Base-by-base conservation (phyloP, 768 basidiomycete genomes). In the Trametes gibbosa region DNA sequence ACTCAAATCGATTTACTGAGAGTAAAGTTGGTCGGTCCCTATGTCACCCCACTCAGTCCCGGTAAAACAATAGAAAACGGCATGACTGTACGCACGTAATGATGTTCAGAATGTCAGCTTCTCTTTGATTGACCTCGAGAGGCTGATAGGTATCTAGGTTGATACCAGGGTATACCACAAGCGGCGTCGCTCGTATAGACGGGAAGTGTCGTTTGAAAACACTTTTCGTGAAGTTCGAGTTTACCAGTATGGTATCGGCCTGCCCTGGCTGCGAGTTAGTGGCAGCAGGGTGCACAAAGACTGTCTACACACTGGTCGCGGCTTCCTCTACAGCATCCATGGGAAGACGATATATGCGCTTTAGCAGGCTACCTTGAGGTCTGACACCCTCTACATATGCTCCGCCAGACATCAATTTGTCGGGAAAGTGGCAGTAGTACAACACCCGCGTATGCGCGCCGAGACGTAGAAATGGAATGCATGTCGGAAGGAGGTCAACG, bases 351-450 rank as follows among this genome's bases (percentile, higher is more conserved):
- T 99, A 99, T 5, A 94, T 50, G 35, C 79, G 70, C 72, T 93
- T 93, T 65, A 96, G 65, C 2, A 87, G 34, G 19, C 82, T 70
- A 0, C 74, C 72, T 2, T 74, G 75, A 66, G 70, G 79, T 39
- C 69, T 71, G 42, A 72, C 66, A 53, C 83, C 86, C 52, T 88
- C 84, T 0, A 85, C 79, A 66, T 73, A 84, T 39, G 79, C 83
- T 0, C 90, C 90, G 61, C 84, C 82, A 6, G 89, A 84, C 25
- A 98, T 81, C 0, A 98, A 78, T 72, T 96, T 96, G 75, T 99
- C 96, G 0, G 96, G 97, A 65, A 99, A 98, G 71, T 98, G 97
- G 65, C 94, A 96, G 71, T 99, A 98, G 73, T 98, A 98, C 19
- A 98, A 87, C 29, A 96, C 90, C 2, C 92, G 43, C 21, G 85